These are phyloP conservation scores for Cylindrotheca fusiformis DNA, from an alignment of 108 stramenopile species.

Conservation along the genomic window DNA sequence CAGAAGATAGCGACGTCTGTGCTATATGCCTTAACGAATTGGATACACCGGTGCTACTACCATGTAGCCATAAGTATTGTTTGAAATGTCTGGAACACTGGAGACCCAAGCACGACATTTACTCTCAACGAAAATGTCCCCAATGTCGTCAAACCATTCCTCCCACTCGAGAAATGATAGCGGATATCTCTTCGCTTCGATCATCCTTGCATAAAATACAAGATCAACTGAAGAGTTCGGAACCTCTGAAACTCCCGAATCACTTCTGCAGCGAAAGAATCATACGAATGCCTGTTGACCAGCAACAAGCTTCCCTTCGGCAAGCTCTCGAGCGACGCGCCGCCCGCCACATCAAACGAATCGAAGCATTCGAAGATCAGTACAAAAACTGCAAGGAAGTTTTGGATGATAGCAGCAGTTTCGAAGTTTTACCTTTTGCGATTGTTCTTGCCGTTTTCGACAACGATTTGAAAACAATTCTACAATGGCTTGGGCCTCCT, in stretches of 20 bases:
- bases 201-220: neutral
- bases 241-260: neutral
- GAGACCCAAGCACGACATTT: neutral
- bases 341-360: neutral
- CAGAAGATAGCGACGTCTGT: neutral
- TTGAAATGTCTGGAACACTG: neutral
- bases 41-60: neutral
- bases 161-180: slow-evolving; percentile 1
- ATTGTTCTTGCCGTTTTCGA: neutral
- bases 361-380: neutral
- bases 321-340: neutral
- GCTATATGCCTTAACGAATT: neutral
- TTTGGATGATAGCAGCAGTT: neutral
- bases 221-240: neutral
- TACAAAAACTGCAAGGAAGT: neutral
- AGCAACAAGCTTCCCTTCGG: neutral
- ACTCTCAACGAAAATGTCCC: neutral
- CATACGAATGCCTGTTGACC: neutral
- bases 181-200: neutral
- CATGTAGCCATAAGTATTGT: neutral
- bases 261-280: neutral
- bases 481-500: neutral
- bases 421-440: neutral
- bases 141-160: slow-evolving; percentile 4
- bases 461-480: neutral